A percentile compares a stretch with the other conserved stretches of the same genome.
Evolutionary conservation across 129 eudicot species (phyloP).

Genomic region (Pulicaria dysenterica): DNA sequence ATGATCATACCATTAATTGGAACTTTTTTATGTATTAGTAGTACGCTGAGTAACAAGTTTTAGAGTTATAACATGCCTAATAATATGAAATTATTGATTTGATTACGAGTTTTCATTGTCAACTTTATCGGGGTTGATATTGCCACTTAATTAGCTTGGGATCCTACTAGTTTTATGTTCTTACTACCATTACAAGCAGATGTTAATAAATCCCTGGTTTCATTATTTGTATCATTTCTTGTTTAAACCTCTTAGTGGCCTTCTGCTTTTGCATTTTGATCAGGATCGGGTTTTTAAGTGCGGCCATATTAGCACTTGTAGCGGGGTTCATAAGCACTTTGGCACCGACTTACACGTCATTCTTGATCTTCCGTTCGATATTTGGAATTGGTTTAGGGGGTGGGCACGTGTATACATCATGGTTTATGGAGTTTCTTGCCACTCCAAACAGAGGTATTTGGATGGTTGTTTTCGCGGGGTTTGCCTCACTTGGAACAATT

Average conservation of each 20-base stretch:
- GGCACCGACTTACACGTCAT: slow-evolving; percentile 52
- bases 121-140: too few relatives aligned
- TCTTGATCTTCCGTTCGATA: slow-evolving; percentile 57
- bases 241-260: neutral
- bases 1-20: too few relatives aligned
- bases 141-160: too few relatives aligned
- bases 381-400: slow-evolving; percentile 80
- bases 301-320: slow-evolving; percentile 50
- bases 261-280: slow-evolving; percentile 19
- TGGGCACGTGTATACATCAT: slow-evolving; percentile 67
- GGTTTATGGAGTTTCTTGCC: slow-evolving; percentile 86
- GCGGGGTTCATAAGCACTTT: slow-evolving; percentile 67
- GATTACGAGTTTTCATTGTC: too few relatives aligned
- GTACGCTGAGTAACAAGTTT: too few relatives aligned
- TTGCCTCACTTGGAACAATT: slow-evolving; percentile 79
- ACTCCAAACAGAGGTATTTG: slow-evolving; percentile 65
- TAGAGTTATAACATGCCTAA: too few relatives aligned
- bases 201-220: neutral
- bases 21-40: too few relatives aligned
- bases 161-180: too few relatives aligned
- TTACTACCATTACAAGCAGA: too few relatives aligned
- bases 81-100: too few relatives aligned
- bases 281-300: slow-evolving; percentile 74
- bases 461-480: slow-evolving; percentile 73
- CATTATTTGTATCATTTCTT: too few relatives aligned